Conservation (phyloP, 2,329 filamentous ascomycete genomes). For the Alternaria sp. region DNA sequence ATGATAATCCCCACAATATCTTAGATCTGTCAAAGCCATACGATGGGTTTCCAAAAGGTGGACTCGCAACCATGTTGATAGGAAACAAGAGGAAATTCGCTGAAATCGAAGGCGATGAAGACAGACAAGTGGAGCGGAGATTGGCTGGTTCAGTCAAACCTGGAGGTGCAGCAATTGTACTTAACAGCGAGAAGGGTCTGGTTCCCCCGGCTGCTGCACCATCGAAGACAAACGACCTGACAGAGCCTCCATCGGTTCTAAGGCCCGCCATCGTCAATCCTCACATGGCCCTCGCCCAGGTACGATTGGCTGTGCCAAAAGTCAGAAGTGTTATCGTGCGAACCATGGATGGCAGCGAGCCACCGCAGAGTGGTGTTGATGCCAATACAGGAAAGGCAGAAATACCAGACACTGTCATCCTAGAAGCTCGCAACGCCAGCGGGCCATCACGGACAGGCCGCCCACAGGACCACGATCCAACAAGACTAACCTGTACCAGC, state of each 20-base stretch:
- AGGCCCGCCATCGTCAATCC: slow-evolving; percentile 88
- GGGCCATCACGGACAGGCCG: slow-evolving; percentile 67
- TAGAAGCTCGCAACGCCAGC: slow-evolving; percentile 87
- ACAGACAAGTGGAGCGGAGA: slow-evolving; percentile 67
- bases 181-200: slow-evolving; percentile 79
- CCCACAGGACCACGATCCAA: slow-evolving; percentile 76
- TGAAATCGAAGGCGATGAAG: slow-evolving; percentile 77
- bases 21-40: slow-evolving; percentile 93
- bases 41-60: slow-evolving; percentile 89
- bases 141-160: slow-evolving; percentile 66
- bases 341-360: slow-evolving; percentile 73
- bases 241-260: slow-evolving; percentile 77
- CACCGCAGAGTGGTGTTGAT: slow-evolving; percentile 55
- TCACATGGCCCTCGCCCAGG: slow-evolving; percentile 79
- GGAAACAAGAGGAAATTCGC: slow-evolving; percentile 91
- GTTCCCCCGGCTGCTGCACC: slow-evolving; percentile 73
- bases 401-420: slow-evolving; percentile 72
- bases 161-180: slow-evolving; percentile 76
- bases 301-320: slow-evolving; percentile 86
- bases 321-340: slow-evolving; percentile 83
- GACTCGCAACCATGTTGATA: slow-evolving; percentile 82
- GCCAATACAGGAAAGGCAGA: slow-evolving; percentile 54
- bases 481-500: slow-evolving; percentile 81
- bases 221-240: slow-evolving; percentile 45
- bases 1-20: slow-evolving; percentile 79